Conservation (phyloP, 1,284 basidiomycete genomes). For the Sanghuangporus sanghuang region DNA sequence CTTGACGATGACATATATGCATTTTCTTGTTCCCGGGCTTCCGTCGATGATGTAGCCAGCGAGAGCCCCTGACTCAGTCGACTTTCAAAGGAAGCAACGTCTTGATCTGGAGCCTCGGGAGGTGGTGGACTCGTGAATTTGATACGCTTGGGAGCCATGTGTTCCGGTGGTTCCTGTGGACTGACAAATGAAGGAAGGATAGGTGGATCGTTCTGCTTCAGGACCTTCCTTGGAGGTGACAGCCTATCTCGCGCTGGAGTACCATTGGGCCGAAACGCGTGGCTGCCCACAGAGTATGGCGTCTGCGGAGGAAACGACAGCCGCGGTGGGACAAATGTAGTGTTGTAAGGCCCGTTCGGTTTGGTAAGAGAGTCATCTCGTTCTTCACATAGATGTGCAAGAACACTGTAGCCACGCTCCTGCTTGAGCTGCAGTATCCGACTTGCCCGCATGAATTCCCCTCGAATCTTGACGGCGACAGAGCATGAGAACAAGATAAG, state of each 20-base stretch:
- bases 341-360: constrained; percentile 31
- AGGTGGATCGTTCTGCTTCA: constrained; percentile 20
- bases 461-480: constrained; percentile 68
- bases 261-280: constrained; percentile 47
- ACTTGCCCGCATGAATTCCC: constrained; percentile 96
- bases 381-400: constrained; percentile 83
- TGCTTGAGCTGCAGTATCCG: constrained; percentile 76
- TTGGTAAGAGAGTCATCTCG: constrained; percentile 53
- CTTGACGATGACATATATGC: constrained; percentile 47
- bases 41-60: constrained; percentile 59
- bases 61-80: constrained; percentile 58
- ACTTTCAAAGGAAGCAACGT: constrained; percentile 59
- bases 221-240: constrained; percentile 38
- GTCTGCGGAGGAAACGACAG: constrained; percentile 60
- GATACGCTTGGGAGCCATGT: constrained; percentile 72
- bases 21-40: constrained; percentile 40
- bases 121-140: constrained; percentile 84
- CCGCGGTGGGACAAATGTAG: constrained; percentile 47
- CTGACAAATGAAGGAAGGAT: constrained; percentile 27
- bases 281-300: constrained; percentile 60
- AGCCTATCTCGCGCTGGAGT: constrained; percentile 39
- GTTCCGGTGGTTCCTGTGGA: constrained; percentile 48
- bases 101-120: constrained; percentile 62
- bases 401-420: constrained; percentile 73
- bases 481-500: neutral